phyloP scores from a whole-genome alignment of 176 grass and related monocot species.

The Zoysia japonica region DNA sequence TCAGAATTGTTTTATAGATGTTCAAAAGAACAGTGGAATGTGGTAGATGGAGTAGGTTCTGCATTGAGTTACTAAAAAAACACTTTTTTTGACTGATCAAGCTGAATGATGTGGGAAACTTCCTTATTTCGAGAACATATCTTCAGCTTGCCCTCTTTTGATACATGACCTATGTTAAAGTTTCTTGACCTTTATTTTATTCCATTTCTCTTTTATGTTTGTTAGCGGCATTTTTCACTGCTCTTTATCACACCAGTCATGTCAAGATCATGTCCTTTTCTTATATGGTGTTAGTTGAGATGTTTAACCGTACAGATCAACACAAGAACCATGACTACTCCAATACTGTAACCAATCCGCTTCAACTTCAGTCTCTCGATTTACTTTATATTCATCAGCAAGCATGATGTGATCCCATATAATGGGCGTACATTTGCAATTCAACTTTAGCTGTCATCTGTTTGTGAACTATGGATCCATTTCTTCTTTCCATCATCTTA shows the following conservation, averaged over 20 bases:
- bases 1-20: conserved; percentile 1
- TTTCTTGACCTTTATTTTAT: conserved; percentile 24
- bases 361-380: conserved; percentile 39
- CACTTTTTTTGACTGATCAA: neutral
- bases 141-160: neutral
- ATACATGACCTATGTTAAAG: conserved; percentile 10
- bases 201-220: conserved; percentile 20
- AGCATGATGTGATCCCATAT: conserved; percentile 46
- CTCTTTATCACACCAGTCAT: conserved; percentile 40
- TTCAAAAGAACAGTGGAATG: neutral
- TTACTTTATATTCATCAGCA: conserved; percentile 34
- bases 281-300: conserved; percentile 51
- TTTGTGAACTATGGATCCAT: conserved; percentile 45
- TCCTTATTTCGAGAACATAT: neutral
- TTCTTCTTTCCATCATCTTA: conserved; percentile 55
- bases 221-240: conserved; percentile 9
- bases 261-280: conserved; percentile 69
- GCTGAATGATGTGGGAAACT: conserved; percentile 5
- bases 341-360: conserved; percentile 55
- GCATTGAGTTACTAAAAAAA: neutral
- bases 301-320: conserved; percentile 56
- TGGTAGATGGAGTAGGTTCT: conserved; percentile 13
- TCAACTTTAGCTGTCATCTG: conserved; percentile 34
- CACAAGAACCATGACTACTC: conserved; percentile 72
- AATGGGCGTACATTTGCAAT: conserved; percentile 36